Percentiles rank a stretch among this genome's conserved stretches.
These are phyloP conservation scores for Coemansia sp. DNA, from an alignment of 192 early-diverging fungal genomes.

Conservation along the genomic window DNA sequence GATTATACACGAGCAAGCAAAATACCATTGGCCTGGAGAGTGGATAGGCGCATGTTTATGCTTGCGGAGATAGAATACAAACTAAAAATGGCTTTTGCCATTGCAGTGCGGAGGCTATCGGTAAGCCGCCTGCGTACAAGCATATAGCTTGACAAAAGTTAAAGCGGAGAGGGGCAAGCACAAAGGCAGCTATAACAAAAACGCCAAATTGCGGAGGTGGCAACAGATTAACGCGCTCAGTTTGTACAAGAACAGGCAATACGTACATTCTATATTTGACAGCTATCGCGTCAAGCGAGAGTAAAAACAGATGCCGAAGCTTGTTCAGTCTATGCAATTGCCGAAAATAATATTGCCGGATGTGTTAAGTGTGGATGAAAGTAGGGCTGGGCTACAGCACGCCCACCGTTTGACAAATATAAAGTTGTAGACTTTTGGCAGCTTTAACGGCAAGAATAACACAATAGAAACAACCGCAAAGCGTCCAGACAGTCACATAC, in stretches of 20 bases:
- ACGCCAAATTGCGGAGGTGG: not conserved
- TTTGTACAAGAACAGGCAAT: not conserved
- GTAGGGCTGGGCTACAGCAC: not conserved
- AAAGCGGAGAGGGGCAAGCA: not conserved
- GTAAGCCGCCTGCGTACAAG: not conserved
- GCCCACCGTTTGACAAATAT: not conserved
- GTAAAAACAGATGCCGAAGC: not conserved
- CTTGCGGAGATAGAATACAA: conserved; percentile 1
- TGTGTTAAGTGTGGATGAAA: not conserved
- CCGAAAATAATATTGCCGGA: not conserved
- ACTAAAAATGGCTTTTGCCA: not conserved
- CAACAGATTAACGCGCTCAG: not conserved
- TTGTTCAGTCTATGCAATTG: not conserved
- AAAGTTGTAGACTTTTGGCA: not conserved
- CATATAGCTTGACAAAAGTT: not conserved
- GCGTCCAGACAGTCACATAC: not conserved
- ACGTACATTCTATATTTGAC: not conserved
- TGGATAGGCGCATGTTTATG: not conserved
- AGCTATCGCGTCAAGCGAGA: not conserved
- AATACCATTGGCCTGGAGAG: not conserved
- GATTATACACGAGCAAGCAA: not conserved
- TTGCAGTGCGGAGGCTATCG: not conserved
- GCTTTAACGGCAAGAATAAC: not conserved
- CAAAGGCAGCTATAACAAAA: not conserved
- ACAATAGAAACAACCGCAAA: not conserved